Evolutionary conservation across 2,329 filamentous ascomycete genomes (phyloP), one percentile per base, ranked within the genome.

Genomic region (Aspergillus sp.): DNA sequence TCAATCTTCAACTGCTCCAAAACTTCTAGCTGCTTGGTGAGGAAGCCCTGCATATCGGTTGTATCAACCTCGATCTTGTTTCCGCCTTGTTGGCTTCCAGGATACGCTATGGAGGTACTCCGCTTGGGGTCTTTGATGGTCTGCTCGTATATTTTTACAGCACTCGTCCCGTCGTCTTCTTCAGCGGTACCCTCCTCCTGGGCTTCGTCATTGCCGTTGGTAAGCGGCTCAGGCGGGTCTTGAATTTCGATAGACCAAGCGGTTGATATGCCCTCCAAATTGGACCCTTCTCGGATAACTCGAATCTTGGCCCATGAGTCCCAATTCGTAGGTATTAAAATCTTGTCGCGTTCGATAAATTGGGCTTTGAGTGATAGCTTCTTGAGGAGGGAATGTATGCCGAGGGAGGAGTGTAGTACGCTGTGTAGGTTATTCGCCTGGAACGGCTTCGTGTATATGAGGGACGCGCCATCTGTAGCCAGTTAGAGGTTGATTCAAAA

Each of bases 281-380:
- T 91, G 67, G 98, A 98, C 0, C 88, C 90, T 70, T 96, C 95
- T 54, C 91, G 86, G 27, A 98, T 80, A 45, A 98, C 91, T 42
- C 93, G 85, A 59, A 99, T 97, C 77, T 98, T 99, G 59, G 92
- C 93, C 90, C 92, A 97, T 0, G 93, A 97, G 75, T 99, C 95
- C 95, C 95, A 99, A 73, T 97, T 97, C 15, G 93, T 89, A 2
- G 93, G 93, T 0, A 99, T 90, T 5, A 97, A 82, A 54, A 99
- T 93, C 80, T 96, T 96, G 74, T 96, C 93, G 59, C 93, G 85
- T 76, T 95, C 95, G 64, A 96, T 95, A 60, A 96, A 90, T 67
- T 96, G 96, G 72, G 93, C 89, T 76, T 91, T 95, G 22, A 96
- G 82, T 22, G 89, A 86, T 68, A 91, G 85, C 61, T 87, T 85